Evolutionary conservation across 345 rosid species (phyloP).

Genomic region (Eucalyptus pauciflora): DNA sequence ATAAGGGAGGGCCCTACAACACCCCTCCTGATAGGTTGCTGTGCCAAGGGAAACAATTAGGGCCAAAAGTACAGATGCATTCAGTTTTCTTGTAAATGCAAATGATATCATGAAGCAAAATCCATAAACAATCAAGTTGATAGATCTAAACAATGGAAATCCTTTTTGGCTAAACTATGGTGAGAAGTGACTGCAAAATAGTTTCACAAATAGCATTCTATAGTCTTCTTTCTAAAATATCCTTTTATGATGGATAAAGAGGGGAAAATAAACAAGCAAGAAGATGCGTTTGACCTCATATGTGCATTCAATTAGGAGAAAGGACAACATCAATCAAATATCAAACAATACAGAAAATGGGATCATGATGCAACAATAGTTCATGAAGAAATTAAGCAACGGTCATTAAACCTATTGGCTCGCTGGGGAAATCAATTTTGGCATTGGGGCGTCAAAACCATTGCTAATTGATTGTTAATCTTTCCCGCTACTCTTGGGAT

Average conservation of each 20-base stretch:
- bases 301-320: background rate
- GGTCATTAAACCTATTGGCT: background rate
- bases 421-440: background rate
- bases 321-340: background rate
- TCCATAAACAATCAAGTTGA: background rate
- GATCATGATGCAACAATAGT: background rate
- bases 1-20: constrained; percentile 59
- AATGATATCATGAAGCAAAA: background rate
- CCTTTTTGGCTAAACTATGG: background rate
- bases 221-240: background rate
- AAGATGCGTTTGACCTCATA: background rate
- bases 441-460: background rate
- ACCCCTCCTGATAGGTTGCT: constrained; percentile 83
- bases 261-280: background rate
- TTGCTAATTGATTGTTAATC: background rate
- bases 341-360: background rate
- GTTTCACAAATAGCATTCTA: background rate
- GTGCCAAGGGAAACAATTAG: constrained; percentile 2
- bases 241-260: background rate
- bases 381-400: background rate
- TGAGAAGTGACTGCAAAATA: background rate
- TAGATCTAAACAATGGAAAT: background rate
- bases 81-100: background rate
- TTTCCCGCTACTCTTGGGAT: background rate
- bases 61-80: background rate